Base-by-base conservation (phyloP, 2,329 filamentous ascomycete species). In the Ophiocordyceps sinensis region DNA sequence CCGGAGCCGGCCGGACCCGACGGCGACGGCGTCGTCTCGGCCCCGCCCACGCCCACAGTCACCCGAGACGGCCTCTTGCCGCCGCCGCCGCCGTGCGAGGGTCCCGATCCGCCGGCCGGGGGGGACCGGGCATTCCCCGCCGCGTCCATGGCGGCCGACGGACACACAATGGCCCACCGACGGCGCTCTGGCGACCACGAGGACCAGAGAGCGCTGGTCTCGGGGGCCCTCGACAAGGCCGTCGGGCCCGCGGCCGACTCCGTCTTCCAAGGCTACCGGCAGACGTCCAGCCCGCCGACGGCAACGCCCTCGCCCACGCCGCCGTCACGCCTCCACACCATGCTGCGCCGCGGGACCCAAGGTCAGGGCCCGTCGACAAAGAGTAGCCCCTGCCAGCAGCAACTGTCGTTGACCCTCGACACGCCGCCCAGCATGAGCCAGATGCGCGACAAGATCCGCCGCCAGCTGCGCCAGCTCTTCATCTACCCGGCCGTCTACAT, bases 401-500 rank as follows among this genome's bases (percentile, higher is more conserved):
- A n/a, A n/a, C n/a, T 41, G 7, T 47, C 49, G 5, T 47, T 49
- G 4, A 46, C 43, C 2, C 38, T 54, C 11, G 51, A 54, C 39
- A 42, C 50, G 3, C 49, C 53, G 0, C 23, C 23, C 23, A 55
- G 53, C 4, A 56, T 65, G 36, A 45, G 54, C 17, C 52, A 57
- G 37, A 55, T 70, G 9, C 69, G 76, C 12, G 62, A 69, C 14
- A 73, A 71, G 43, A 78, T 84, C 44, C 70, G 73, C 36, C 72
- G 78, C 10, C 82, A 87, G 51, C 67, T 87, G 2, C 73, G 79
- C 28, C 71, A 82, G 28, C 67, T 87, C 15, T 85, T 88, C 59
- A 75, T 86, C 38, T 89, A 89, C 55, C 84, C 84, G 0, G 55
- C 80, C 15, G 71, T 82, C 4, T 88, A 89, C 57, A 67, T 83